Percentiles rank a stretch among this genome's conserved stretches.
These are phyloP conservation scores for Fusarium sarcochroum DNA, from an alignment of 2,329 filamentous ascomycete species.

Conservation along the genomic window DNA sequence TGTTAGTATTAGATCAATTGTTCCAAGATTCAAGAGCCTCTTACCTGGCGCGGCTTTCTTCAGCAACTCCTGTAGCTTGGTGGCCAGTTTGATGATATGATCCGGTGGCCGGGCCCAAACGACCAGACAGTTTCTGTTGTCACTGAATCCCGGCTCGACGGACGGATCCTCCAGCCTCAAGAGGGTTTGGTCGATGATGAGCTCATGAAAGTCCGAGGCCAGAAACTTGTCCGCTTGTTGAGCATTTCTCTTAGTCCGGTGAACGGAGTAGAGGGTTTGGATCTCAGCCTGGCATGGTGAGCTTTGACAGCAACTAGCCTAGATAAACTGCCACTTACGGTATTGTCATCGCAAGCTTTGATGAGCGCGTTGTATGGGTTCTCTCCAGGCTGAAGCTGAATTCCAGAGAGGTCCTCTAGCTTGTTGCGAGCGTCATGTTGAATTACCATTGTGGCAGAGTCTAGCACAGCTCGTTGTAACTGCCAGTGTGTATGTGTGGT, in stretches of 20 bases:
- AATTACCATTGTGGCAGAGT: conserved; percentile 26
- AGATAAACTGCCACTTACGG: conserved; percentile 63
- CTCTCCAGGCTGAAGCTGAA: conserved; percentile 64
- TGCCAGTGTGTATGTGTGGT: neutral
- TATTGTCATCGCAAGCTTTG: conserved; percentile 73
- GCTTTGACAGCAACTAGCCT: neutral
- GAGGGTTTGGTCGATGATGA: conserved; percentile 83
- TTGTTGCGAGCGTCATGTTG: conserved; percentile 59
- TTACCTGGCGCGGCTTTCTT: conserved; percentile 76
- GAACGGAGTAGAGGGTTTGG: conserved; percentile 78
- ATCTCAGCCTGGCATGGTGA: conserved; percentile 69
- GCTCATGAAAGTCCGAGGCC: conserved; percentile 74
- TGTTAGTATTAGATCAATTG: neutral
- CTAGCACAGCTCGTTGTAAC: neutral
- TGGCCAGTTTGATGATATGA: conserved; percentile 77
- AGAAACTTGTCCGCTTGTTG: conserved; percentile 84
- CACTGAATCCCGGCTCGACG: conserved; percentile 77
- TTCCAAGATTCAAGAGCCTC: conserved; percentile 49
- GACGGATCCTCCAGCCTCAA: conserved; percentile 75
- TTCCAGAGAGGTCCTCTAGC: conserved; percentile 68
- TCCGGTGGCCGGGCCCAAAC: conserved; percentile 89
- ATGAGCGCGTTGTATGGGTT: conserved; percentile 87
- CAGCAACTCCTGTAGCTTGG: conserved; percentile 77
- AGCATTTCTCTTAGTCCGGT: conserved; percentile 80
- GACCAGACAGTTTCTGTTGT: conserved; percentile 85